Evolutionary conservation across 148 eudicot species (phyloP).

Genomic region (Selenicereus undatus): DNA sequence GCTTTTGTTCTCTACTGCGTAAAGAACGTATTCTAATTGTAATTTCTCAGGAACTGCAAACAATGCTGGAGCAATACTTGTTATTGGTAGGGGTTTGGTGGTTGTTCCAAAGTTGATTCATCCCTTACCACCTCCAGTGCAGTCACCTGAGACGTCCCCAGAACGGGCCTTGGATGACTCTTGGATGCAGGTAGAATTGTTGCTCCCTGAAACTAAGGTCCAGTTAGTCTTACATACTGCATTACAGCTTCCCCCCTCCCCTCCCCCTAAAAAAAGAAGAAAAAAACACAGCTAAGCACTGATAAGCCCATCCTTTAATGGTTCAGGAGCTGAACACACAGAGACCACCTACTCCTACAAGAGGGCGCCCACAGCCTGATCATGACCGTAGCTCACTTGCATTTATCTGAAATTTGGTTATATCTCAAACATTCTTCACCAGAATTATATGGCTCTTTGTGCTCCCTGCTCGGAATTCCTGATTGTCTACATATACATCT

Average conservation of each 20-base stretch:
- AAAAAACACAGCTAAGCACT: not conserved
- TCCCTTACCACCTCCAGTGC: slow-evolving; percentile 85
- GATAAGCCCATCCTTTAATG: not conserved
- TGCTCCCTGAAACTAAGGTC: not conserved
- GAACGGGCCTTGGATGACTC: slow-evolving; percentile 66
- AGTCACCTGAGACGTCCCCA: slow-evolving; percentile 88
- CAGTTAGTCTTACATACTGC: not conserved
- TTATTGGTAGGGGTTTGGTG: slow-evolving; percentile 92
- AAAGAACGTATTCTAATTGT: not conserved
- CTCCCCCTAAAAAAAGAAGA: too few relatives aligned
- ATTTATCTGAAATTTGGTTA: slow-evolving; percentile 45
- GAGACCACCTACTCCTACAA: slow-evolving; percentile 93
- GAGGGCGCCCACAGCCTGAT: slow-evolving; percentile 90
- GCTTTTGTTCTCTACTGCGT: not conserved
- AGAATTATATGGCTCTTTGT: slow-evolving; percentile 7
- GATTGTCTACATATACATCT: not conserved
- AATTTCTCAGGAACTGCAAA: slow-evolving; percentile 73
- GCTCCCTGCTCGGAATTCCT: not conserved
- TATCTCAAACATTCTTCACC: not conserved
- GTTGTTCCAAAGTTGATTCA: slow-evolving; percentile 95
- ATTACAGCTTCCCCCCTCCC: not conserved
- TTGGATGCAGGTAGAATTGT: slow-evolving; percentile 77
- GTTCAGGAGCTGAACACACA: slow-evolving; percentile 86
- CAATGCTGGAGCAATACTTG: slow-evolving; percentile 98
- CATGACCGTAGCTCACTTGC: slow-evolving; percentile 85